Percentiles rank a stretch among this genome's conserved stretches.
Conservation (phyloP, 768 basidiomycete genomes). For the Termitomyces sp. region DNA sequence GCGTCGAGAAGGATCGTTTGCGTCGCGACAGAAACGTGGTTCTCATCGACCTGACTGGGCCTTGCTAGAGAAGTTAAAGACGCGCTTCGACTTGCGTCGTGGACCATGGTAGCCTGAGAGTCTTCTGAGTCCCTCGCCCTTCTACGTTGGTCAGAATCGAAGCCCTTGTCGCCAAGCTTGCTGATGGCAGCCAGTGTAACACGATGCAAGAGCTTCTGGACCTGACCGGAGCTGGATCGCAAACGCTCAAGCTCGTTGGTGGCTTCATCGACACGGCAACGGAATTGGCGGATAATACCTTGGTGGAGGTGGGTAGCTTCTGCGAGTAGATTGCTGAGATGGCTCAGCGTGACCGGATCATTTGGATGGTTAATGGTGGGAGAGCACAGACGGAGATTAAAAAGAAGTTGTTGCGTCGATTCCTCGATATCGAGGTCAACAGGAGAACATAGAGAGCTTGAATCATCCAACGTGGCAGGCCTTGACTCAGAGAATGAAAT, state of each 20-base stretch:
- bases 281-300: slow-evolving; percentile 45
- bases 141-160: slow-evolving; percentile 24
- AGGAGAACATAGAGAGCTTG: slow-evolving; percentile 30
- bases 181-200: slow-evolving; percentile 39
- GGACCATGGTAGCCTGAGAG: slow-evolving; percentile 50
- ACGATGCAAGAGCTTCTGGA: slow-evolving; percentile 37
- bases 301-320: slow-evolving; percentile 43
- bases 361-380: slow-evolving; percentile 31
- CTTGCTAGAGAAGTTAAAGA: slow-evolving; percentile 12
- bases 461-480: slow-evolving; percentile 19
- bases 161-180: slow-evolving; percentile 31
- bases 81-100: slow-evolving; percentile 9
- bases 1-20: slow-evolving; percentile 24
- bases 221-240: slow-evolving; percentile 37
- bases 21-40: slow-evolving; percentile 18
- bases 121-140: slow-evolving; percentile 61
- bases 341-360: slow-evolving; percentile 31
- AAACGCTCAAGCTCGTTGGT: slow-evolving; percentile 43
- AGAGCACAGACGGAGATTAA: slow-evolving; percentile 49
- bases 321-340: slow-evolving; percentile 39
- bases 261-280: slow-evolving; percentile 46
- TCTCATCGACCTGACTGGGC: slow-evolving; percentile 9
- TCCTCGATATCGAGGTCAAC: slow-evolving; percentile 40
- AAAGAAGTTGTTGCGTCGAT: slow-evolving; percentile 43
- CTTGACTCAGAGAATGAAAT: slow-evolving; percentile 37